These are phyloP conservation scores for Nigrospora osmanthi DNA, from an alignment of 2,329 filamentous ascomycete genomes.

Conservation along the genomic window DNA sequence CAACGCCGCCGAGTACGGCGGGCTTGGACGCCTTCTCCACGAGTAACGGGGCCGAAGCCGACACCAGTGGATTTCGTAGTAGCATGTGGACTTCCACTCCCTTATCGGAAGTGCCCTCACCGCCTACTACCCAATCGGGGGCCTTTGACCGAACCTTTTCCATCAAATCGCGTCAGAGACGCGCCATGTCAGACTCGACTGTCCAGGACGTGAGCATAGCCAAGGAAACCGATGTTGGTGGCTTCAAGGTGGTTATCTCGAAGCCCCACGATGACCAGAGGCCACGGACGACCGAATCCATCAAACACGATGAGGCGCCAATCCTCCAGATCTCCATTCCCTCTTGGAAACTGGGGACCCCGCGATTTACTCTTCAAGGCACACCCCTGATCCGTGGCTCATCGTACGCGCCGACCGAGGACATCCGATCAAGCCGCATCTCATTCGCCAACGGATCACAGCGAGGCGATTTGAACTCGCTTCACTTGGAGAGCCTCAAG, in stretches of 20 bases:
- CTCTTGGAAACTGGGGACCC: conserved; percentile 74
- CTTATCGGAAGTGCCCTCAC: conserved; percentile 15
- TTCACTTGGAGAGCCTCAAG: conserved; percentile 19
- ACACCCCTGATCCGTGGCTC: conserved; percentile 74
- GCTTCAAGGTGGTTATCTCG: conserved; percentile 75
- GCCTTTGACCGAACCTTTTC: conserved; percentile 1
- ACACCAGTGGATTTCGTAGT: conserved; percentile 21
- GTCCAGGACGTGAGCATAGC: conserved; percentile 53
- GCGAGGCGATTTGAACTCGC: conserved; percentile 23
- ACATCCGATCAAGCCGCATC: conserved; percentile 55
- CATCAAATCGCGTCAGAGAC: conserved; percentile 33
- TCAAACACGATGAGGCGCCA: conserved; percentile 36
- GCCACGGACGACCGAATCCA: conserved; percentile 56
- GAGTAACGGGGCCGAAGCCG: conserved; percentile 16
- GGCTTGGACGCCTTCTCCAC: conserved; percentile 37
- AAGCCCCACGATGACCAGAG: conserved; percentile 53
- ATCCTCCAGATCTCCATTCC: conserved; percentile 71
- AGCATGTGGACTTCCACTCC: conserved; percentile 36
- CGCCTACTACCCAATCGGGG: conserved; percentile 7
- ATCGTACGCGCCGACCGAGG: conserved; percentile 70
- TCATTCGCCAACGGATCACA: conserved; percentile 35
- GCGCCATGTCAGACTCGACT: conserved; percentile 72
- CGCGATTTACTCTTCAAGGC: conserved; percentile 69
- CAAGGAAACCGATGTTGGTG: conserved; percentile 53
- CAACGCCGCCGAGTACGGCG: conserved; percentile 52